Percentiles rank a stretch among this genome's conserved stretches.
These are phyloP conservation scores for Coemansia sp. DNA, from an alignment of 192 early-diverging fungal genomes.

Conservation along the genomic window DNA sequence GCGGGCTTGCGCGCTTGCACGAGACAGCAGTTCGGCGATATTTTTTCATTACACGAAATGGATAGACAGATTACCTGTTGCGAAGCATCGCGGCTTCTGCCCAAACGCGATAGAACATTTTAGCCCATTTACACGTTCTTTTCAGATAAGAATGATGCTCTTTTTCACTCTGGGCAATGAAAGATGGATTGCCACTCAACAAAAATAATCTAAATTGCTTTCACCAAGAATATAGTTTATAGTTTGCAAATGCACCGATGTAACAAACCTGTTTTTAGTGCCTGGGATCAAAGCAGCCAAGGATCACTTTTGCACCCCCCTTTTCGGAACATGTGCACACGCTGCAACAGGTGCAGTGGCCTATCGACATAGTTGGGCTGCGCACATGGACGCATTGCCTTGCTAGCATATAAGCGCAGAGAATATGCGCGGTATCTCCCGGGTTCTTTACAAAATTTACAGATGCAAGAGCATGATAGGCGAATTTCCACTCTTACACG, in stretches of 20 bases:
- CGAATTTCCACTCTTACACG: neutral
- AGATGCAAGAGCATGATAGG: neutral
- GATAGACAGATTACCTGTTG: neutral
- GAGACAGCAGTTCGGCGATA: neutral
- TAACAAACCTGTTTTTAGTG: neutral
- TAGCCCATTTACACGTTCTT: neutral
- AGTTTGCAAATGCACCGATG: neutral
- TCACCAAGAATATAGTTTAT: neutral
- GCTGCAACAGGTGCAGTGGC: neutral
- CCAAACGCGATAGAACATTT: neutral
- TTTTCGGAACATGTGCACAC: neutral
- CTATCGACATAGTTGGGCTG: neutral
- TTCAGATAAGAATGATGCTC: neutral
- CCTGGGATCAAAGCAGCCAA: neutral
- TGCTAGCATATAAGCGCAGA: neutral
- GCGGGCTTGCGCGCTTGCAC: neutral
- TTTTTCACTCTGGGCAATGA: neutral
- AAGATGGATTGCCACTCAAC: neutral
- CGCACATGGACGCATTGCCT: constrained; percentile 7
- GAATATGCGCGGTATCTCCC: neutral
- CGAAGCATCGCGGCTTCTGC: neutral
- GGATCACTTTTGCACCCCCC: neutral
- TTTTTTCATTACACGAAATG: neutral
- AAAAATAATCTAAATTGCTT: neutral
- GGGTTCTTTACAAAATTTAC: neutral